Evolutionary conservation across 495 filamentous ascomycete species (phyloP).

Genomic region (Cercophora scortea): DNA sequence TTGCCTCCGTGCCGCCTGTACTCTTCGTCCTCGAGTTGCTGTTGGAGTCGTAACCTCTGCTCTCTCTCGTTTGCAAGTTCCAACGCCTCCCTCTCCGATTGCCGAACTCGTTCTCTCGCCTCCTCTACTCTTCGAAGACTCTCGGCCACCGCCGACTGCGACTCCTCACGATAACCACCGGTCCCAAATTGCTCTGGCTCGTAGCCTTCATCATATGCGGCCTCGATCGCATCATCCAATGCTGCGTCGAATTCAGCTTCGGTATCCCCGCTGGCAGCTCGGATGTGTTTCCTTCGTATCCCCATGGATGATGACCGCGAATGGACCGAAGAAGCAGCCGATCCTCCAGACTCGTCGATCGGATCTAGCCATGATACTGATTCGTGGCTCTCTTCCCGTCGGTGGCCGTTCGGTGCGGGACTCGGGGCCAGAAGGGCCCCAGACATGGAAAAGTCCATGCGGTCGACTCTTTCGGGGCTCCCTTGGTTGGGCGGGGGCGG

Average conservation of each 20-base stretch:
- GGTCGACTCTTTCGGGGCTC: conserved; percentile 28
- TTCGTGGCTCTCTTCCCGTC: conserved; percentile 56
- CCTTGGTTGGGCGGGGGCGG: conserved; percentile 24
- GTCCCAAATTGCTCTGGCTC: conserved; percentile 54
- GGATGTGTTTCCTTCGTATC: conserved; percentile 57
- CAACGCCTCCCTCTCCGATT: conserved; percentile 70
- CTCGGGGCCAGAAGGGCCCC: conserved; percentile 21
- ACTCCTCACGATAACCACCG: conserved; percentile 29
- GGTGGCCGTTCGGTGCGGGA: conserved; percentile 31
- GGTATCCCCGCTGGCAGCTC: conserved; percentile 62
- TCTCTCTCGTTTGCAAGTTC: conserved; percentile 50
- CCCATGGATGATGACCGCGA: conserved; percentile 67
- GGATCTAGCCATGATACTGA: conserved; percentile 93
- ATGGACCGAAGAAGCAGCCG: conserved; percentile 71
- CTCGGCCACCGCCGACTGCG: conserved; percentile 44
- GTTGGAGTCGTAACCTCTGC: conserved; percentile 32
- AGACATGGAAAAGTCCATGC: conserved; percentile 35
- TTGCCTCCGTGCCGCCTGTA: conserved; percentile 20
- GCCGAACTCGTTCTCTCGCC: conserved; percentile 69
- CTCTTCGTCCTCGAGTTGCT: conserved; percentile 30
- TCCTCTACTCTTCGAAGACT: conserved; percentile 64
- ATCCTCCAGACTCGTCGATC: conserved; percentile 89
- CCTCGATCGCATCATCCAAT: conserved; percentile 90
- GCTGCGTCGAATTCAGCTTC: conserved; percentile 94
- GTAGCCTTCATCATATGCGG: conserved; percentile 88